Evolutionary conservation across 257 asterid species (phyloP).

Genomic region (Gentiana dahurica): DNA sequence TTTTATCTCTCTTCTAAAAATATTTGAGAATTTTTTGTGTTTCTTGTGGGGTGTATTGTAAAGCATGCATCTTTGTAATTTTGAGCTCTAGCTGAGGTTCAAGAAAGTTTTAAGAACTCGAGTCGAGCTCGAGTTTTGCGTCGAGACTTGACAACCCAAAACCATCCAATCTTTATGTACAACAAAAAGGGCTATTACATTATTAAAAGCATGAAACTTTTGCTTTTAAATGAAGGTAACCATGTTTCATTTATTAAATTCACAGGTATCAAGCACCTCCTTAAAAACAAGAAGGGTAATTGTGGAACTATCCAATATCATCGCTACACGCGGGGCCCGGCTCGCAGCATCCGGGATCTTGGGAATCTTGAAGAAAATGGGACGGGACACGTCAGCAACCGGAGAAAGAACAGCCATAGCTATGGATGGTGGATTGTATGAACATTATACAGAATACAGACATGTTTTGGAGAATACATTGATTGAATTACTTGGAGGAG

Average conservation of each 20-base stretch:
- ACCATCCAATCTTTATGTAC: too few relatives aligned
- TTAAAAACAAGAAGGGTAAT: constrained; percentile 38
- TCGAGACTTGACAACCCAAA: too few relatives aligned
- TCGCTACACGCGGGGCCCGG: constrained; percentile 77
- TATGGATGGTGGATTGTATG: constrained; percentile 77
- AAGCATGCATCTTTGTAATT: too few relatives aligned
- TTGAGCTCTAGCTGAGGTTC: too few relatives aligned
- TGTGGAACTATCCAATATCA: constrained; percentile 50
- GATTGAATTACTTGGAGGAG: constrained; percentile 44
- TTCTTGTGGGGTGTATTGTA: too few relatives aligned
- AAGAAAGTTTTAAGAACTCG: too few relatives aligned
- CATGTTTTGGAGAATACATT: constrained; percentile 42
- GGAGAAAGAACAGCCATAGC: constrained; percentile 50
- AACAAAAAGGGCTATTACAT: too few relatives aligned
- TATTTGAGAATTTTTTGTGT: too few relatives aligned
- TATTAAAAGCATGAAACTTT: too few relatives aligned
- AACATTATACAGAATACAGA: constrained; percentile 62
- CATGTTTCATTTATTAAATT: neutral
- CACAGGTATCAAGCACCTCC: constrained; percentile 54
- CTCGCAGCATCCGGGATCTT: constrained; percentile 76
- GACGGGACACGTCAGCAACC: constrained; percentile 40
- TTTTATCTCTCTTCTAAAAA: too few relatives aligned
- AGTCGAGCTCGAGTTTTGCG: too few relatives aligned
- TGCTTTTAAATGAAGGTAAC: too few relatives aligned
- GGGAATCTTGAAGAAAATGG: constrained; percentile 74